These are phyloP conservation scores for Aspergillus mulundensis DNA, from an alignment of 495 filamentous ascomycete genomes.

Conservation along the genomic window DNA sequence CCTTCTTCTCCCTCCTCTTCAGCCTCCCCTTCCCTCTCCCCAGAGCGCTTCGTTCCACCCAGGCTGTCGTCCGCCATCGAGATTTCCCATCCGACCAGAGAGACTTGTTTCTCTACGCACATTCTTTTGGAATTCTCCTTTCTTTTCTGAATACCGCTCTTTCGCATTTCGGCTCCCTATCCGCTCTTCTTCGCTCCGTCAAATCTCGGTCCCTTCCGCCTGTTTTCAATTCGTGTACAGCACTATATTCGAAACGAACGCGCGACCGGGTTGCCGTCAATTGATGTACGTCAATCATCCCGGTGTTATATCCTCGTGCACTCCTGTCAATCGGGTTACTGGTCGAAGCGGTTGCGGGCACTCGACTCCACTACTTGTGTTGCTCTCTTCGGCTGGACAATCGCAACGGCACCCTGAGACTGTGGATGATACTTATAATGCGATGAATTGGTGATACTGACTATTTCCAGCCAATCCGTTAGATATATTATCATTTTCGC, in stretches of 20 bases:
- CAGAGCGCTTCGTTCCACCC: conserved; percentile 15
- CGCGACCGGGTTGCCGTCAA: conserved; percentile 32
- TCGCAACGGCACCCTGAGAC: background rate
- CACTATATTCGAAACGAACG: conserved; percentile 21
- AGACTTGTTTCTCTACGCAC: conserved; percentile 42
- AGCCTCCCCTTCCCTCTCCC: conserved; percentile 20
- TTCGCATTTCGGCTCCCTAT: conserved; percentile 16
- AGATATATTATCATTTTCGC: conserved; percentile 1
- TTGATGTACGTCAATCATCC: conserved; percentile 30
- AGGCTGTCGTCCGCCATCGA: conserved; percentile 15
- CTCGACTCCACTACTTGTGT: background rate
- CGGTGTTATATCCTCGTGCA: background rate
- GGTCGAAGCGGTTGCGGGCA: background rate
- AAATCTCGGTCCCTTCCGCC: conserved; percentile 1
- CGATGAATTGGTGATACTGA: background rate
- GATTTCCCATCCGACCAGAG: conserved; percentile 46
- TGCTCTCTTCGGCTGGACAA: background rate
- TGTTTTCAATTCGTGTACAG: conserved; percentile 31
- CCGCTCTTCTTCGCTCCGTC: background rate
- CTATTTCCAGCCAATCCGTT: background rate
- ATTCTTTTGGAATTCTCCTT: conserved; percentile 37
- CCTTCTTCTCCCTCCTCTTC: conserved; percentile 19
- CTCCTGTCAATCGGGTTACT: background rate
- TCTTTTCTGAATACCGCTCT: conserved; percentile 24
- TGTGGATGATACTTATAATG: background rate